Evolutionary conservation across 2,329 filamentous ascomycete genomes (phyloP), one percentile per base, ranked within the genome.

Genomic region (Colletotrichum karsti): DNA sequence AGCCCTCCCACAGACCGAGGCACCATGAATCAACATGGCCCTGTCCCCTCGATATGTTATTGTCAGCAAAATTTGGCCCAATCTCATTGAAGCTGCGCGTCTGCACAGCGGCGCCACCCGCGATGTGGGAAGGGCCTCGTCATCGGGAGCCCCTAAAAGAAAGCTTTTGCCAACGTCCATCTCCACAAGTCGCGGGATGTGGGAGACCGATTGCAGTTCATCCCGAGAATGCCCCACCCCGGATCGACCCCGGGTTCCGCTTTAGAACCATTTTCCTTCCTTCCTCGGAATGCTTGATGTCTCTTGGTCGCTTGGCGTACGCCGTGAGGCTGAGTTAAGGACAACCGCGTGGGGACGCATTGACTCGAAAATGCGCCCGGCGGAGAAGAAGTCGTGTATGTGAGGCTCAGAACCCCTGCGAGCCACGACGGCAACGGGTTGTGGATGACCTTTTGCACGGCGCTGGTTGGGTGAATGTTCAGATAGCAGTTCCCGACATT

Each of bases 41-140:
- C 44, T 20, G 42, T 28, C 33, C 54, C 18, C 26, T 46, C 35
- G 33, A 30, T 30, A 22, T 41, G 26, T 42, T 15, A 44, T 30
- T 26, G 56, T 65, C 37, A 61, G 48, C 56, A 46, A 20, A 18
- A 61, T 48, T 46, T 15, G 37, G 30, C n/a, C 56, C 26, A 61
- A 46, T 54, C 48, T 55, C 12, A 61, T 61, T 66, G 63, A 66
- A 66, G 63, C 63, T 66, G 62, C 56, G 56, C 48, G 48, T 42
- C 24, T 26, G 15, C 44, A 20, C 61, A 51, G 61, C 42, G 61
- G 63, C 37, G 46, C 56, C 56, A 48, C 56, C 56, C 56, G 37
- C 30, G 26, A 33, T 26, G 63, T 61, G 63, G 63, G 22, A 9
- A 53, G 3, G 54, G 63, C 56, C 63, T 66, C 56, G 63, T 61